Evolutionary conservation across 129 eudicot genomes (phyloP).

Genomic region (Flaveria trinervia): DNA sequence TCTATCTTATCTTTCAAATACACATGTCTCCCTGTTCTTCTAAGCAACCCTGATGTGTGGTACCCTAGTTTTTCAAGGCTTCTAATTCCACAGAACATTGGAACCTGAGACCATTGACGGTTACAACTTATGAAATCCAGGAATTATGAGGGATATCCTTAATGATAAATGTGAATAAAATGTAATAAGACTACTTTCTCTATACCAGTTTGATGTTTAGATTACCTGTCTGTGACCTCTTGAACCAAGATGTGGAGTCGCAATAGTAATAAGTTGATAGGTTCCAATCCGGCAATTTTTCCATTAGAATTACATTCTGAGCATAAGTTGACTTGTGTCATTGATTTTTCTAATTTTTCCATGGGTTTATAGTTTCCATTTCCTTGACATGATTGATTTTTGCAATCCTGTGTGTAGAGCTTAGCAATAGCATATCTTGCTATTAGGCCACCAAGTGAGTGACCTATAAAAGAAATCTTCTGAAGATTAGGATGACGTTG

Average conservation of each 20-base stretch:
- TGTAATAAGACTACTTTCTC: not conserved
- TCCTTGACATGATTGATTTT: conserved; percentile 25
- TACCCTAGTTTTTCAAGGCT: conserved; percentile 63
- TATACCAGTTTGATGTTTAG: not conserved
- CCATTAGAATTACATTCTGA: conserved; percentile 30
- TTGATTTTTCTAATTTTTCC: conserved; percentile 14
- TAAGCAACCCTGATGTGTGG: conserved; percentile 56
- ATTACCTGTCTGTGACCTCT: conserved; percentile 90
- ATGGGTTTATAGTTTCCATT: conserved; percentile 39
- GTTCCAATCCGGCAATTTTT: conserved; percentile 81
- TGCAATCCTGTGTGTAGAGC: conserved; percentile 51
- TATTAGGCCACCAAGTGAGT: conserved; percentile 92
- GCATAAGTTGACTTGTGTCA: conserved; percentile 14
- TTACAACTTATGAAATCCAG: not conserved
- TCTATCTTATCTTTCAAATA: conserved; percentile 55
- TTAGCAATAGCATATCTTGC: conserved; percentile 88
- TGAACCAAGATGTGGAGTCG: conserved; percentile 92
- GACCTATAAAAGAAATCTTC: conserved; percentile 88
- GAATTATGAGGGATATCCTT: conserved; percentile 1
- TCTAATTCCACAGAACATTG: conserved; percentile 66
- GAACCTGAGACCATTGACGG: conserved; percentile 50
- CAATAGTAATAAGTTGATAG: conserved; percentile 75
- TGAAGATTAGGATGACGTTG: conserved; percentile 58
- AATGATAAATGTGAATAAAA: conserved; percentile 6
- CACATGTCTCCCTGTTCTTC: conserved; percentile 78